Evolutionary conservation across 1,139 yeast species (phyloP), one percentile per base, ranked within the genome.

Genomic region (Blastobotrys indianensis): DNA sequence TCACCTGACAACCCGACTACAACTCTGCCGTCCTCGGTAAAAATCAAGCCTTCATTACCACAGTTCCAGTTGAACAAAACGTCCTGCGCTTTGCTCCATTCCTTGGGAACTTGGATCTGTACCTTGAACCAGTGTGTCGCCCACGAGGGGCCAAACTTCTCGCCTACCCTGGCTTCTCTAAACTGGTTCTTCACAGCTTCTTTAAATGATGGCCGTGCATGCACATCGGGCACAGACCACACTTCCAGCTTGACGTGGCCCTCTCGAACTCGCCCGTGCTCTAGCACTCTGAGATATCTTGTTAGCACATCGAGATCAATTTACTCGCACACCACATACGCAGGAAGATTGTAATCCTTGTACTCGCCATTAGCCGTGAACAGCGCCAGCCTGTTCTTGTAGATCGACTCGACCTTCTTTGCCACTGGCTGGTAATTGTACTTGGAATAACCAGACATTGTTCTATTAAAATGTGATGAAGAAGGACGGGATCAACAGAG

Each of bases 91-190:
- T 25, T 71, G 68, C 85, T 32, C 61, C 61, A 57, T 3, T 70
- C 63, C 15, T 70, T 59, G 0, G 95, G 95, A 3, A 90, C 72
- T 32, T 71, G 69, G 52, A 85, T 67, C 28, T 73, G 68, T 33
- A 90, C 70, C 56, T 80, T 77, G 66, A 92, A 87, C 98, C 98
- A 92, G 56, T 87, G 92, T 0, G 97, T 83, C 51, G 90, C 82
- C 98, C 97, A 92, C n/a, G 94, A 84, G 2, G 97, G 97, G 0
- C 96, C 97, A 64, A 85, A 87, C 15, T 72, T 69, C 56, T 84
- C 82, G 30, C 94, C 94, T 53, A 79, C 78, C 20, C 72, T 68
- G 23, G 87, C 80, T 12, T 72, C 68, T 46, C 73, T 69, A 79
- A 86, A 84, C 35, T 74, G 69, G n/a, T 67, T 67, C 39, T 70